Evolutionary conservation across 805 yeast species (phyloP), one percentile per base, ranked within the genome.

Genomic region (Kodamaea kaohsiungensis): DNA sequence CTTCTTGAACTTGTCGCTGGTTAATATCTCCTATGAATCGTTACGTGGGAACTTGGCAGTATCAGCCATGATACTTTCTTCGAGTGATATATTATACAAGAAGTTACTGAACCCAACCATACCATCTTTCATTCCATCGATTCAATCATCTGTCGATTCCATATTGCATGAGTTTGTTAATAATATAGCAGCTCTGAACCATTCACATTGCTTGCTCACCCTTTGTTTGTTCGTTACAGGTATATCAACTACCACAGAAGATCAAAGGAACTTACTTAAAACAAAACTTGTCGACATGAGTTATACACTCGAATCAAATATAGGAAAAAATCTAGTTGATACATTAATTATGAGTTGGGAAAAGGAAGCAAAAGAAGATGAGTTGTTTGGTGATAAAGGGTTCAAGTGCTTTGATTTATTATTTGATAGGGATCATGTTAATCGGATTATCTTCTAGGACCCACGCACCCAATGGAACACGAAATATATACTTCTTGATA

Each of bases 11-110:
- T 19, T 12, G 25, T 42, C 52, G n/a, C 19, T 27, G 10, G 43
- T 27, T 12, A 43, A 43, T 16, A 49, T 55, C 43, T 35, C 56
- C 6, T 46, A 50, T 38, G 51, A 40, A 4, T 54, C 49, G n/a
- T 45, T 54, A 7, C 52, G 60, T 22, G 49, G 56, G 18, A 57
- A 54, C 33, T 50, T 57, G 57, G 56, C 60, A 2, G 57, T 55
- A 7, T 52, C 57, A 9, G 52, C 48, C 6, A 53, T 56, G 10
- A 48, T 53, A n/a, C 46, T 59, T 13, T 30, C 43, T 19, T 18
- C 59, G 2, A 15, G 58, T 25, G 57, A 59, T 49, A 57, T 59
- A 9, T 46, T 57, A 9, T 25, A 51, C 17, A 54, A 59, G 16
- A 59, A 59, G 39, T 49, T 57, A 12, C 43, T 53, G 39, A 56